A percentile compares a stretch with the other conserved stretches of the same genome.
Evolutionary conservation across 345 rosid species (phyloP).

Genomic region (Raphanus sativus): DNA sequence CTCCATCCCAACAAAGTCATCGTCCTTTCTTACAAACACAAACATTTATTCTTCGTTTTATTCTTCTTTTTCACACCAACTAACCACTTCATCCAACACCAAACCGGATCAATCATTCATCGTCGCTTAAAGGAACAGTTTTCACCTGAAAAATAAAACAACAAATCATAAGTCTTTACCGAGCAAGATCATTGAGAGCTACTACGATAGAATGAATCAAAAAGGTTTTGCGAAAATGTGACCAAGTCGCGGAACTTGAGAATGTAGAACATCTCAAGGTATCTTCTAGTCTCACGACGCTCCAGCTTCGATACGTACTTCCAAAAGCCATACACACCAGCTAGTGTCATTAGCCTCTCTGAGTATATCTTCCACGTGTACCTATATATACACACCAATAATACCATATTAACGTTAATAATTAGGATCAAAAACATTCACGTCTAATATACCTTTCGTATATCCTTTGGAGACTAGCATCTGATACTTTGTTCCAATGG

Average conservation of each 20-base stretch:
- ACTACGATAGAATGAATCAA: background rate
- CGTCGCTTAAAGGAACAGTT: conserved; percentile 67
- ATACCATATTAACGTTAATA: background rate
- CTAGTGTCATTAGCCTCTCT: conserved; percentile 86
- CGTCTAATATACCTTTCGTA: conserved; percentile 55
- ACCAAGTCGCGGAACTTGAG: conserved; percentile 92
- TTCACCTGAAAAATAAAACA: conserved; percentile 56
- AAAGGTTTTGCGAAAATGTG: conserved; percentile 3
- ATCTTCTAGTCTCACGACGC: conserved; percentile 85
- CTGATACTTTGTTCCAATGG: conserved; percentile 83
- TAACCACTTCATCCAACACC: conserved; percentile 18
- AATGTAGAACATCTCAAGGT: conserved; percentile 98
- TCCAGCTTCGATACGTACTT: conserved; percentile 87
- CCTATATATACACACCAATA: conserved; percentile 54
- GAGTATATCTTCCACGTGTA: conserved; percentile 98
- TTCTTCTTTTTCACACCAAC: background rate
- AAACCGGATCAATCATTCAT: conserved; percentile 41
- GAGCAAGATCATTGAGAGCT: background rate
- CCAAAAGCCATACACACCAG: conserved; percentile 98
- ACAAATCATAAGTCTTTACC: background rate
- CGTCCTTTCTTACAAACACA: conserved; percentile 9
- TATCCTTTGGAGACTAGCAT: conserved; percentile 74
- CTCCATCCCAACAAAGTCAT: background rate
- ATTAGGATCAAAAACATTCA: background rate
- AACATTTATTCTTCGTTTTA: conserved; percentile 22